Evolutionary conservation across 176 grass and related monocot genomes (phyloP).

Genomic region (Eragrostis nindensis): DNA sequence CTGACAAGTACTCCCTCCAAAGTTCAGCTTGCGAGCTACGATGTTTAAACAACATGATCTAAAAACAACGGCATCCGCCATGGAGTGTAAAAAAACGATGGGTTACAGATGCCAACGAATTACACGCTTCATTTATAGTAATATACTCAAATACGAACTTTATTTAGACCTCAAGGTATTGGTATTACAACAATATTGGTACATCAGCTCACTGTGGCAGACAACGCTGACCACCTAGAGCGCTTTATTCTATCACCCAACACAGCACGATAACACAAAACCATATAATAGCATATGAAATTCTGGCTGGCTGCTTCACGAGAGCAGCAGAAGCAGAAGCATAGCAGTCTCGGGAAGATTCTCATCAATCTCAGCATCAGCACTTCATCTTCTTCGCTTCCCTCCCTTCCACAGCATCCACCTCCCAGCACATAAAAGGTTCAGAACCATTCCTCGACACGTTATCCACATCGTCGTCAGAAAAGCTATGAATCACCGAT

Average conservation of each 20-base stretch:
- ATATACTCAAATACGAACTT: background rate
- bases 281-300: background rate
- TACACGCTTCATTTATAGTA: background rate
- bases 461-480: background rate
- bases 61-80: too few relatives aligned
- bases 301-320: slow-evolving; percentile 46
- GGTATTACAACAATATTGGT: background rate
- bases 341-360: background rate
- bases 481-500: slow-evolving; percentile 38
- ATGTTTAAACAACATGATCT: too few relatives aligned
- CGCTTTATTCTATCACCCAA: slow-evolving; percentile 12
- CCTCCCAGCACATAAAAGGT: slow-evolving; percentile 14
- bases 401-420: slow-evolving; percentile 3
- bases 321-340: background rate
- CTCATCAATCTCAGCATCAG: background rate
- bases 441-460: background rate
- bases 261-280: background rate
- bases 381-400: slow-evolving; percentile 26
- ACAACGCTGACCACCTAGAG: slow-evolving; percentile 46
- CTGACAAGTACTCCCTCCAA: too few relatives aligned
- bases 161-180: slow-evolving; percentile 1
- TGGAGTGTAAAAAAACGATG: too few relatives aligned
- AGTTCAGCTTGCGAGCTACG: too few relatives aligned
- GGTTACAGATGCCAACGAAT: background rate
- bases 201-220: slow-evolving; percentile 32